Percentiles rank a stretch among this genome's conserved stretches.
These are phyloP conservation scores for Auricularia auricula-judae DNA, from an alignment of 768 basidiomycete genomes.

Conservation along the genomic window DNA sequence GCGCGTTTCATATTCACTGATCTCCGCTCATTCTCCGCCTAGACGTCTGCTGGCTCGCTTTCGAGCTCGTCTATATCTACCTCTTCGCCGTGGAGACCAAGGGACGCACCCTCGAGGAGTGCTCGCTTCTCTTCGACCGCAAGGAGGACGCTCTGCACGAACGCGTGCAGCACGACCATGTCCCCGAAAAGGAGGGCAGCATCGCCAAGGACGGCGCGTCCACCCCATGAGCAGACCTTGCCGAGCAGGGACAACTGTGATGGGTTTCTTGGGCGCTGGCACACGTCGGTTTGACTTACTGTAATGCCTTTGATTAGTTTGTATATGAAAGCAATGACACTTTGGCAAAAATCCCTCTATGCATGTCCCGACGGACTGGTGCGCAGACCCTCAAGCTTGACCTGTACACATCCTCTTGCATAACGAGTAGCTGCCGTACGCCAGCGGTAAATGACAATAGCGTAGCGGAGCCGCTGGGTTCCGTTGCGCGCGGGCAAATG, in stretches of 20 bases:
- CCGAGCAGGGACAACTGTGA: not conserved
- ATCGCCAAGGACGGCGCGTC: not conserved
- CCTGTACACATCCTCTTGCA: too few relatives aligned
- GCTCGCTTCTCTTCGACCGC: slow-evolving; percentile 3
- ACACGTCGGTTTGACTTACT: not conserved
- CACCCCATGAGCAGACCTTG: not conserved
- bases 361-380: too few relatives aligned
- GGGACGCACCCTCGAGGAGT: slow-evolving; percentile 6
- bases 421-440: too few relatives aligned
- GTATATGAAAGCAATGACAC: not conserved
- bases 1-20: slow-evolving; percentile 11
- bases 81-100: slow-evolving; percentile 36
- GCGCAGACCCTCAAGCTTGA: too few relatives aligned
- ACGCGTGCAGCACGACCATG: not conserved
- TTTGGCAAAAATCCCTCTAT: too few relatives aligned
- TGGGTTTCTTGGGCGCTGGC: not conserved
- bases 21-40: not conserved
- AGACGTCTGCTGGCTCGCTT: slow-evolving; percentile 57
- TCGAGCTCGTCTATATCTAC: slow-evolving; percentile 55
- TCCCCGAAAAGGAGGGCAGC: not conserved
- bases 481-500: too few relatives aligned
- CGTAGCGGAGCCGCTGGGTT: too few relatives aligned
- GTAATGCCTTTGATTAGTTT: not conserved
- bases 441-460: too few relatives aligned
- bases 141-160: not conserved